These are phyloP conservation scores for Trifolium fragiferum DNA, from an alignment of 306 rosid species.

Conservation along the genomic window DNA sequence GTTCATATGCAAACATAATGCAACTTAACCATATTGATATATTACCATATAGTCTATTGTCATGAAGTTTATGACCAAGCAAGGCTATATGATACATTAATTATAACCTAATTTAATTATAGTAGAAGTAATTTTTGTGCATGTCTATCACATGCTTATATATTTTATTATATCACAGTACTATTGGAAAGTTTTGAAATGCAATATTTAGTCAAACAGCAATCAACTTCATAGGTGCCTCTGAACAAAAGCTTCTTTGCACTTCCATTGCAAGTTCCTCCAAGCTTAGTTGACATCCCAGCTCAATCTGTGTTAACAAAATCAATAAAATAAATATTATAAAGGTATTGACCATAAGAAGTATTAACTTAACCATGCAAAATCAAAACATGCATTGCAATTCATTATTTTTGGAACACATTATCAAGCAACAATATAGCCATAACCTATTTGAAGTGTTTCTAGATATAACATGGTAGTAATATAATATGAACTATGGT, in stretches of 20 bases:
- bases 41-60: neutral
- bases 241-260: constrained; percentile 73
- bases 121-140: neutral
- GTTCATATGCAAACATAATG: too few species aligned
- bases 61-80: constrained; percentile 43
- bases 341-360: neutral
- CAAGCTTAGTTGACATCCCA: constrained; percentile 85
- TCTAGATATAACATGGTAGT: neutral
- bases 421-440: neutral
- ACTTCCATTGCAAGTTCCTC: constrained; percentile 90
- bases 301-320: constrained; percentile 68
- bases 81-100: neutral
- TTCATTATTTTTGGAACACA: constrained; percentile 9
- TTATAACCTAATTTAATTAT: neutral
- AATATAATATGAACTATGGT: too few species aligned
- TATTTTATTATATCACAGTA: neutral
- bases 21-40: too few species aligned
- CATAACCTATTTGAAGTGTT: neutral
- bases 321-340: neutral
- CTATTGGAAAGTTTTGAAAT: neutral
- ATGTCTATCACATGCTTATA: constrained; percentile 35
- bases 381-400: neutral
- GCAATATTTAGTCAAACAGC: constrained; percentile 23
- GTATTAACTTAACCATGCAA: neutral
- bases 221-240: constrained; percentile 37